phyloP scores from a whole-genome alignment of 768 basidiomycete genomes.

The Suillus americanus region DNA sequence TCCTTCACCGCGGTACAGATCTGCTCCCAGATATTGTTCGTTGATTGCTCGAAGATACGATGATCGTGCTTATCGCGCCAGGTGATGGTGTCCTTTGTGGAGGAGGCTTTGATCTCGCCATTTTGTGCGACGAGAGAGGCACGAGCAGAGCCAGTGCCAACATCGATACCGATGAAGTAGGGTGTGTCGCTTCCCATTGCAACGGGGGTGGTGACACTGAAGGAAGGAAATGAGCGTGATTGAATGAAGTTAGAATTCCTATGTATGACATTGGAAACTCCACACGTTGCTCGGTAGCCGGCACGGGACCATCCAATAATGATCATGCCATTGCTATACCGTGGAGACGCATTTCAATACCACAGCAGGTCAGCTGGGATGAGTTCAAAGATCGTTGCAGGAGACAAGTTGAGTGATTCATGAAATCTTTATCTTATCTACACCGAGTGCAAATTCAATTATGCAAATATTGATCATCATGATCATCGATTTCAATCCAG shows the following conservation, averaged over 20 bases:
- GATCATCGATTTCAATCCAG: no score
- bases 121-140: constrained; percentile 73
- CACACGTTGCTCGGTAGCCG: not conserved
- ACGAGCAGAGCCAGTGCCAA: constrained; percentile 93
- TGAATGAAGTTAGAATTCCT: constrained; percentile 1
- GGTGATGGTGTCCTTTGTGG: constrained; percentile 79
- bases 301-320: not conserved
- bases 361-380: no score
- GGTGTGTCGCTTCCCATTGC: constrained; percentile 36
- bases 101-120: constrained; percentile 76
- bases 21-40: constrained; percentile 79
- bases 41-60: constrained; percentile 96
- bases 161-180: constrained; percentile 77
- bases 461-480: no score
- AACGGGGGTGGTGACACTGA: constrained; percentile 1
- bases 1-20: constrained; percentile 62
- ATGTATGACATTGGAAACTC: not conserved
- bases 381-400: no score
- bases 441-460: no score
- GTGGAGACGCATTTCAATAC: no score
- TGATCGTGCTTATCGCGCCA: constrained; percentile 85
- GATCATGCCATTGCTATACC: not conserved
- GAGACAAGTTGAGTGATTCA: no score
- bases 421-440: no score
- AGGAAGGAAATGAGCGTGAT: constrained; percentile 1